Evolutionary conservation across 1,284 basidiomycete species (phyloP), one percentile per base, ranked within the genome.

Genomic region (Takashimella tepidaria): DNA sequence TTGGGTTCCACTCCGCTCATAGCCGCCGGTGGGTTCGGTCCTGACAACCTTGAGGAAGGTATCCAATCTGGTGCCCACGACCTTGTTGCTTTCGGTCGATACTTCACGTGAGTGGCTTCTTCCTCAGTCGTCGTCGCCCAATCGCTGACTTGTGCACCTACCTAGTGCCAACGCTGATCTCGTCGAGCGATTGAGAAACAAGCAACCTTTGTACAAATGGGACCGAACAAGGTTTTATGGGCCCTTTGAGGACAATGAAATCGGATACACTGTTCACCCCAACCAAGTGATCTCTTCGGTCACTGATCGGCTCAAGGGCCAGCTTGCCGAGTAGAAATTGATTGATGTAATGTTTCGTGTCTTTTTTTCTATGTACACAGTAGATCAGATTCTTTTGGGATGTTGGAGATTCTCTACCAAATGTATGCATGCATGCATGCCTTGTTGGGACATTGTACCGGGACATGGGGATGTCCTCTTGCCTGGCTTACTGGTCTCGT

Each of bases 241-340:
- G 13, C 69, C 69, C 0, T 70, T 70, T 51, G 48, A 51, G 13
- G 62, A 70, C 49, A 66, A 69, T 41, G 63, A 63, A 48, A 40
- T 67, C 23, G 69, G 67, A 13, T 70, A 70, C 51, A 69, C 67
- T 4, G 62, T 62, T 5, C 62, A 66, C 51, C 49, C 50, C 3
- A 49, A 51, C 19, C 56, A 57, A 5, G 56, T 57, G 8, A 31
- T 61, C 5, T 55, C 63, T 1, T 42, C 23, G 11, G 19, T 25
- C 20, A 20, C 37, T 12, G 61, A 63, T 45, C 42, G 53, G 5
- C 51, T 59, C 6, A 61, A 59, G 37, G 55, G 49, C 26, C 61
- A 63, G 41, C 45, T 63, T 12, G 59, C 55, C 3, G 59, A 57
- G 16, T 60, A 47, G 41, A 23, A 16, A 5, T 19, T n/a, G 6